These are phyloP conservation scores for Monosporascus sp. DNA, from an alignment of 2,329 filamentous ascomycete genomes.

Conservation along the genomic window DNA sequence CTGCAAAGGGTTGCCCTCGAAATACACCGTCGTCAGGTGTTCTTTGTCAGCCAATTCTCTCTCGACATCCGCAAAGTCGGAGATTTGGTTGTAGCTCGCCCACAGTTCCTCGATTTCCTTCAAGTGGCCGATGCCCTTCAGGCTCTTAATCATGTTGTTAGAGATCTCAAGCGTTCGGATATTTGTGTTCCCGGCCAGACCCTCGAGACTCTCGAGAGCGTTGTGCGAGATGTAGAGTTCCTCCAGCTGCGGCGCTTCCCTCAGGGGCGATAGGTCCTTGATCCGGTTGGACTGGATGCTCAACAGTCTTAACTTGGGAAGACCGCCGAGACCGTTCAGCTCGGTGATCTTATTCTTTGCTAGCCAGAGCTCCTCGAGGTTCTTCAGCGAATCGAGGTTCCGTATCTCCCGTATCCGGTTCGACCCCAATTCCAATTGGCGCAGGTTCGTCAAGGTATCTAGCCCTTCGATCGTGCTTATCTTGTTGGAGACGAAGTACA, in stretches of 20 bases:
- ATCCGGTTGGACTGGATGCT: slow-evolving; percentile 96
- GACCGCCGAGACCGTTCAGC: slow-evolving; percentile 67
- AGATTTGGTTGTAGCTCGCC: slow-evolving; percentile 83
- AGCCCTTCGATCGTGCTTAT: slow-evolving; percentile 83
- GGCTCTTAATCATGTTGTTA: slow-evolving; percentile 74
- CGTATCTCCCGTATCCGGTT: slow-evolving; percentile 88
- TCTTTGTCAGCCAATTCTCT: slow-evolving; percentile 72
- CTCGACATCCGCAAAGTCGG: slow-evolving; percentile 78
- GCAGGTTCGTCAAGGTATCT: slow-evolving; percentile 66
- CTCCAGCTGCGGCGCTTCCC: slow-evolving; percentile 69
- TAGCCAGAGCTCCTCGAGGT: slow-evolving; percentile 84
- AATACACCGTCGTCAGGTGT: slow-evolving; percentile 83
- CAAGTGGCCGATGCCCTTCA: slow-evolving; percentile 66
- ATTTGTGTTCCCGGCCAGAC: slow-evolving; percentile 60
- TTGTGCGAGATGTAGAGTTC: slow-evolving; percentile 97
- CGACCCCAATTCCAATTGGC: slow-evolving; percentile 83
- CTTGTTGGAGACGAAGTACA: slow-evolving; percentile 94
- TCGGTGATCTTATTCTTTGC: slow-evolving; percentile 95
- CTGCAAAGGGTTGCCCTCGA: slow-evolving; percentile 92
- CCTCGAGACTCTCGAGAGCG: slow-evolving; percentile 69
- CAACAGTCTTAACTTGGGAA: slow-evolving; percentile 78
- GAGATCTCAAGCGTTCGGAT: slow-evolving; percentile 83
- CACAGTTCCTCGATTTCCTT: slow-evolving; percentile 80
- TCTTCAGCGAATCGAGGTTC: slow-evolving; percentile 71
- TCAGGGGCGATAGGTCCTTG: slow-evolving; percentile 68